A percentile compares a stretch with the other conserved stretches of the same genome.
These are phyloP conservation scores for Penium margaritaceum DNA, from an alignment of 139 green algal genomes.

Conservation along the genomic window DNA sequence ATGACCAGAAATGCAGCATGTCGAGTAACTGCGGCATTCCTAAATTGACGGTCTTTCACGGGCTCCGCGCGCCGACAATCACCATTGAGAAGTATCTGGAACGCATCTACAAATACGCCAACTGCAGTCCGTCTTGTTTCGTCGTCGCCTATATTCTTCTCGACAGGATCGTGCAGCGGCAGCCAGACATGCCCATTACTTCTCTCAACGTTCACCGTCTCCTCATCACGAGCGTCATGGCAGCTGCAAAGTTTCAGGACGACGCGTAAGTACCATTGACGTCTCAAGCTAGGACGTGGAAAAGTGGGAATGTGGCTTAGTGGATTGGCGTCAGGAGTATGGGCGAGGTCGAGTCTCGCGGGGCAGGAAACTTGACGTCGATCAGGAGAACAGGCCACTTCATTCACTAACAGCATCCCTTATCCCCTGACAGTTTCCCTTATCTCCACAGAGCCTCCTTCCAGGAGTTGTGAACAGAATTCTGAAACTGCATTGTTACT, in stretches of 20 bases:
- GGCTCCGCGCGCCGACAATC: constrained; percentile 59
- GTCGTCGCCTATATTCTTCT: constrained; percentile 62
- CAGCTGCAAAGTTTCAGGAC: constrained; percentile 73
- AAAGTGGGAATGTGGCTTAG: too few relatives aligned
- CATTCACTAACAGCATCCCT: too few relatives aligned
- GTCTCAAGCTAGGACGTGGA: too few relatives aligned
- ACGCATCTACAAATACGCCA: constrained; percentile 65
- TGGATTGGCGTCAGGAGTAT: too few relatives aligned
- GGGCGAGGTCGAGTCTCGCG: too few relatives aligned
- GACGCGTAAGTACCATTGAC: constrained; percentile 66
- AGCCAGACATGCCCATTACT: constrained; percentile 49
- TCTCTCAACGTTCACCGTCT: constrained; percentile 64
- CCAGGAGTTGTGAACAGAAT: too few relatives aligned
- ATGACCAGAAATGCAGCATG: neutral
- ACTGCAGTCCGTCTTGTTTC: constrained; percentile 70
- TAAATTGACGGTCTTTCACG: constrained; percentile 59
- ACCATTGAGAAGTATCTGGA: constrained; percentile 59
- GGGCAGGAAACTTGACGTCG: too few relatives aligned
- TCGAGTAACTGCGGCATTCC: neutral
- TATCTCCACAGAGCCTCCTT: too few relatives aligned
- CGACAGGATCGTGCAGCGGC: constrained; percentile 49
- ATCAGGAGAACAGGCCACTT: too few relatives aligned
- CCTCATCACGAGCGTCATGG: constrained; percentile 57
- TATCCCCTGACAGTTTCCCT: too few relatives aligned
- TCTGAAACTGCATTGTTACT: too few relatives aligned